phyloP scores from a whole-genome alignment of 2,329 filamentous ascomycete species.

The Microthyrium microscopicum region DNA sequence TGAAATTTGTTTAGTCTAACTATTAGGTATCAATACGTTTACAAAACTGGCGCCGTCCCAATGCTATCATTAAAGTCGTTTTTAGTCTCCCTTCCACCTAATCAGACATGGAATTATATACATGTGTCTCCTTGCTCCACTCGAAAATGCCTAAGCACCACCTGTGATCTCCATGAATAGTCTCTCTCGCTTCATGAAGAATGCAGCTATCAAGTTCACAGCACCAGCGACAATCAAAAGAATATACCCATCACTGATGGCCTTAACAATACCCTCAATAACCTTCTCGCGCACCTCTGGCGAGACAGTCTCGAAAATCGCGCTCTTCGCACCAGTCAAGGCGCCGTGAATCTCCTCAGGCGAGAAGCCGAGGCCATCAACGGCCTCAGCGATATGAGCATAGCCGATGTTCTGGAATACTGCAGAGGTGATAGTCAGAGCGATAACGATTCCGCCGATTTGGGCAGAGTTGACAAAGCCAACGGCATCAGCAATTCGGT shows the following conservation, averaged over 20 bases:
- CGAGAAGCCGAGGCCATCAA: slow-evolving; percentile 3
- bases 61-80: too few relatives aligned
- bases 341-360: slow-evolving; percentile 2
- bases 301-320: not conserved
- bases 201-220: not conserved
- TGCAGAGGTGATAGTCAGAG: slow-evolving; percentile 9
- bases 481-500: slow-evolving; percentile 6
- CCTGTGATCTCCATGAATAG: slow-evolving; percentile 5
- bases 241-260: slow-evolving; percentile 6
- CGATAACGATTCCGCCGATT: slow-evolving; percentile 10
- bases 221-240: slow-evolving; percentile 8
- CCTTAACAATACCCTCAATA: slow-evolving; percentile 6
- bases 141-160: too few relatives aligned
- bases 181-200: slow-evolving; percentile 8
- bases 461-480: slow-evolving; percentile 11
- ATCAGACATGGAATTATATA: too few relatives aligned
- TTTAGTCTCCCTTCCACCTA: too few relatives aligned
- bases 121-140: too few relatives aligned
- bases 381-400: not conserved
- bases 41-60: too few relatives aligned
- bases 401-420: slow-evolving; percentile 10
- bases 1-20: too few relatives aligned
- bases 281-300: not conserved
- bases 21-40: too few relatives aligned
- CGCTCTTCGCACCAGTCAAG: slow-evolving; percentile 5